phyloP scores from a whole-genome alignment of 164 flowering plant species.

The Dillenia suffruticosa region DNA sequence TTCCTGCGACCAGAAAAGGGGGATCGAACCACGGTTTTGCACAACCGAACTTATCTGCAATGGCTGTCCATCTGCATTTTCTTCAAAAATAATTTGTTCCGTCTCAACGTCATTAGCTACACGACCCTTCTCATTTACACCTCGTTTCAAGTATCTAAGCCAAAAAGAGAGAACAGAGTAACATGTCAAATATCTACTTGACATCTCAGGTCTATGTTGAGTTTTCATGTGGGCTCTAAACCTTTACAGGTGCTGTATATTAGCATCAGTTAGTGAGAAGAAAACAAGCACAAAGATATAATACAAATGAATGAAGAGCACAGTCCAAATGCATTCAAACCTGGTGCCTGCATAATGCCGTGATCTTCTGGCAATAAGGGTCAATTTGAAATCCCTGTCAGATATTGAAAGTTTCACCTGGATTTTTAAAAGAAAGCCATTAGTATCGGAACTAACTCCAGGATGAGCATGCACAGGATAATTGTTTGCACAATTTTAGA shows the following conservation, averaged over 20 bases:
- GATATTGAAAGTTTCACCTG: slow-evolving; percentile 67
- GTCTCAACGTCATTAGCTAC: slow-evolving; percentile 99
- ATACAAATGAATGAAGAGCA: too few species aligned
- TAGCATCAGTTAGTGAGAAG: background rate
- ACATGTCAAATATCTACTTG: background rate
- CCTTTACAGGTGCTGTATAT: background rate
- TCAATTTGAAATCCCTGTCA: slow-evolving; percentile 63
- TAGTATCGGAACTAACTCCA: background rate
- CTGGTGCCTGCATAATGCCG: slow-evolving; percentile 99
- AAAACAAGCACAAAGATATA: background rate
- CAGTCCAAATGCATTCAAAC: slow-evolving; percentile 27
- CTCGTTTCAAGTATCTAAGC: slow-evolving; percentile 85
- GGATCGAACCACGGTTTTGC: slow-evolving; percentile 94
- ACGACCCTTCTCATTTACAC: slow-evolving; percentile 90
- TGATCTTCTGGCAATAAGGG: slow-evolving; percentile 95
- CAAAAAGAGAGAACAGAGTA: slow-evolving; percentile 5
- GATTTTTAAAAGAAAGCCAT: slow-evolving; percentile 18
- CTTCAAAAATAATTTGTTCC: slow-evolving; percentile 90
- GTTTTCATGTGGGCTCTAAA: background rate
- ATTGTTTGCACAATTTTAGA: too few species aligned
- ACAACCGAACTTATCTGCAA: slow-evolving; percentile 78
- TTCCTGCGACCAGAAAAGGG: slow-evolving; percentile 99
- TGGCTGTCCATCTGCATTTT: slow-evolving; percentile 53
- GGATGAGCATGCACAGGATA: too few species aligned
- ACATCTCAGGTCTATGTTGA: background rate